These are phyloP conservation scores for Adansonia digitata DNA, from an alignment of 345 rosid species.

Conservation along the genomic window DNA sequence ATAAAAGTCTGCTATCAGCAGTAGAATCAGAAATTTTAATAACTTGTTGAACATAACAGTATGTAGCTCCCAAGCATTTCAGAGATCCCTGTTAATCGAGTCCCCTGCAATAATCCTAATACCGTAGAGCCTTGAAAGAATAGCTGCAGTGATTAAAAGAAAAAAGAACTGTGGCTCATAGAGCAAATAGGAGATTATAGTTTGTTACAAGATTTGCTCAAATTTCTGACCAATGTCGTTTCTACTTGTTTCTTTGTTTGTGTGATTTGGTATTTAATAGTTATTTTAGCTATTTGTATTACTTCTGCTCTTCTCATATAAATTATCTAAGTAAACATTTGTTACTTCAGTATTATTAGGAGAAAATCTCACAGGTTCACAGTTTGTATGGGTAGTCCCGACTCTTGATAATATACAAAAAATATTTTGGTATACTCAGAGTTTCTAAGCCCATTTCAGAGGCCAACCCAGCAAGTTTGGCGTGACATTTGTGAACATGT, in stretches of 20 bases:
- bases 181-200: neutral
- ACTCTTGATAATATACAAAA: neutral
- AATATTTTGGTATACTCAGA: neutral
- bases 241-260: neutral
- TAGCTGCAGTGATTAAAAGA: neutral
- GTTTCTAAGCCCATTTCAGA: neutral
- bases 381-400: neutral
- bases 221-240: neutral
- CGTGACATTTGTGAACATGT: neutral
- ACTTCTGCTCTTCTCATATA: neutral
- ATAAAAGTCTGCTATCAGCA: neutral
- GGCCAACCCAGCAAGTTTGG: neutral
- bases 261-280: neutral
- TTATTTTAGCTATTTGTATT: neutral
- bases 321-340: neutral
- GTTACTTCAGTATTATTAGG: neutral
- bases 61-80: neutral
- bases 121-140: neutral
- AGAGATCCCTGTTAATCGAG: neutral
- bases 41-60: no score
- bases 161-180: neutral
- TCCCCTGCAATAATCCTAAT: neutral
- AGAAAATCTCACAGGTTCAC: neutral
- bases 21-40: neutral
- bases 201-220: neutral